Base-by-base conservation (phyloP, 352 stramenopile genomes). In the Hyaloperonospora arabidopsidis region DNA sequence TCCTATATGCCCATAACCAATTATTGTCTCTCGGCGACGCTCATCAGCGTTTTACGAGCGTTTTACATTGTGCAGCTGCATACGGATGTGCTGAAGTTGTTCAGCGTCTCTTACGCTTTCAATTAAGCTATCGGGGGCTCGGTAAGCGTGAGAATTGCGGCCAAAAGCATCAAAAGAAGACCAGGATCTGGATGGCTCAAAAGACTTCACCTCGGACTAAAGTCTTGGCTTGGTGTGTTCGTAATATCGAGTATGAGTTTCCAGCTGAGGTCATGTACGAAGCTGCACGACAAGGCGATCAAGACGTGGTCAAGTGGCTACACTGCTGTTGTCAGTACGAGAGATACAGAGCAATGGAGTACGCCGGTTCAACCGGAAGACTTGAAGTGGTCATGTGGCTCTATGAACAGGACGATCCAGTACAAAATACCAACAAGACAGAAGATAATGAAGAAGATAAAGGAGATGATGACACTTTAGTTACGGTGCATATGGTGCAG, bases 351-450 rank as follows among this genome's bases (percentile, higher is more conserved):
- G 69, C 66, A 7, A 82, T 82, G 72, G 72, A 75, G 57, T 69
- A 70, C 39, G 72, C 67, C 0, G 72, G 54, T 0, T 63, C 56
- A 3, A 12, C 40, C 0, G 71, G 68, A 7, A 41, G 61, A 8
- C 45, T 82, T 1, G 59, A 79, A 34, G 40, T 74, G 18, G 67
- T 63, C 12, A 64, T 64, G 58, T 82, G 67, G 67, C 46, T 82
- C 6, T 58, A 61, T 25, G 45, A 53, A 23, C 25, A 32, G 25
- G 25, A 0, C 25, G 8, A 32, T 10, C 25, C 25, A 8, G 25
- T 8, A 4, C 54, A 64, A 59, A 38, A 55, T 45, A 18, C 12
- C 10, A 44, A 50, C 5, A 25, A 50, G 7, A 22, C 22, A 14
- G 14, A 36, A 36, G 11, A 49, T 23, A 10, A 18, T n/a, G 35